Percentiles rank a stretch among this genome's conserved stretches.
Conservation (phyloP, 1,139 yeast genomes). For the Blastobotrys apis region DNA sequence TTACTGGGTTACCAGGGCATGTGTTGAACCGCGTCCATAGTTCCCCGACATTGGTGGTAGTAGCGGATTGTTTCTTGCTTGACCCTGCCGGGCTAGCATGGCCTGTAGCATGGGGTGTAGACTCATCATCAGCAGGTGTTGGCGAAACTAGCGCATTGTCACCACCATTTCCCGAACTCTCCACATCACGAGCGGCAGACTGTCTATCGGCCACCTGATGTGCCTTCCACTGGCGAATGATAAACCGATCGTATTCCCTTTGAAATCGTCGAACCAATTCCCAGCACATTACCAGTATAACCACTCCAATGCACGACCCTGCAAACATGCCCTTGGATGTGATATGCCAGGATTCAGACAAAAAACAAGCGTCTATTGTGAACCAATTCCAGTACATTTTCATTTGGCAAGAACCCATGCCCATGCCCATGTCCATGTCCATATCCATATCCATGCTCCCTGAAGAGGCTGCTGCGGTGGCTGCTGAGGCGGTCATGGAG, state of each 20-base stretch:
- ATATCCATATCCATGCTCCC: constrained; percentile 10
- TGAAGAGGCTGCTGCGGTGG: neutral
- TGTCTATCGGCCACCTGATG: no score
- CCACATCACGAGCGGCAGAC: neutral
- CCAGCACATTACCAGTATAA: constrained; percentile 51
- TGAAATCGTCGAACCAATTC: constrained; percentile 55
- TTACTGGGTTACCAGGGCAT: neutral
- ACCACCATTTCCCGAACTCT: neutral
- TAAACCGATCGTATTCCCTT: constrained; percentile 49
- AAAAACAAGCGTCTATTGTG: constrained; percentile 59
- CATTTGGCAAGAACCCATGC: constrained; percentile 29
- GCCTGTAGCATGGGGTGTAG: constrained; percentile 53
- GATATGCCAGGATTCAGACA: constrained; percentile 60
- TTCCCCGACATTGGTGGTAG: neutral
- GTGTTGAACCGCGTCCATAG: neutral
- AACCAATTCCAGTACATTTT: constrained; percentile 54
- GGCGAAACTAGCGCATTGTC: constrained; percentile 47
- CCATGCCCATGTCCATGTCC: constrained; percentile 21
- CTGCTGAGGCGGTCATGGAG: neutral
- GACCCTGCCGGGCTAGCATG: constrained; percentile 41
- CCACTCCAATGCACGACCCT: constrained; percentile 64
- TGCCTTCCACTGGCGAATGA: constrained; percentile 33
- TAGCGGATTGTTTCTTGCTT: constrained; percentile 1
- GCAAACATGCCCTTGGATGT: constrained; percentile 58
- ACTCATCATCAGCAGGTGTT: constrained; percentile 50